Evolutionary conservation across 148 eudicot genomes (phyloP), one percentile per base, ranked within the genome.

Genomic region (Gaultheria prostrata): DNA sequence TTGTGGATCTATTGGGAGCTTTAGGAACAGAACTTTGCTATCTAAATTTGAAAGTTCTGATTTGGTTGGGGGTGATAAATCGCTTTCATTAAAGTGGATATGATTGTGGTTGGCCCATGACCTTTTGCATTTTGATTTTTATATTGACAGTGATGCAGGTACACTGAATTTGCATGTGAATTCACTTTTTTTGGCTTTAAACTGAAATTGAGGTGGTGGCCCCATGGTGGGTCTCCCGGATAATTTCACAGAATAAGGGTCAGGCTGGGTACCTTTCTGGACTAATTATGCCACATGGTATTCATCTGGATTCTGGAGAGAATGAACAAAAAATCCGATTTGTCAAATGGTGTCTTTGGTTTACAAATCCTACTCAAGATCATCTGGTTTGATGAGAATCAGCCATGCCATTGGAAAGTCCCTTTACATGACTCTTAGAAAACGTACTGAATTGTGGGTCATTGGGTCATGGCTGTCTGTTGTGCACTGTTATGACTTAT

Each of bases 171-270:
- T 85, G 83, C 83, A 83, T 87, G 87, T 85, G 86, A 83, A 49
- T 78, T 53, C 76, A 78, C 84, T 82, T 85, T 70, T 39, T 39
- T 39, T 54, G 46, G 85, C 87, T 74, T 82, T 77, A 74, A 76
- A 78, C 85, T 80, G 81, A 89, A 87, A 82, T 83, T 85, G 67
- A 83, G 91, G 91, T 82, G 77, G 86, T 86, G 87, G 84, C 65
- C 87, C 89, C 82, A 80, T 76, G 78, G 75, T 87, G 83, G 89
- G 83, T 79, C 78, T 53, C 51, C 78, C 53, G 33, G n/a, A 56
- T 35, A 21, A 13, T 71, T 71, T 79, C 82, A 78, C 57, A 77
- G 13, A 32, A 50, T 69, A 49, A 46, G 20, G 28, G 63, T 75
- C 45, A 45, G 51, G 28, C 49, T 72, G 49, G 56, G 75, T 72